Percentiles rank a stretch among this genome's conserved stretches.
These are phyloP conservation scores for Purpureocillium takamizusanense DNA, from an alignment of 2,329 filamentous ascomycete species.

Conservation along the genomic window DNA sequence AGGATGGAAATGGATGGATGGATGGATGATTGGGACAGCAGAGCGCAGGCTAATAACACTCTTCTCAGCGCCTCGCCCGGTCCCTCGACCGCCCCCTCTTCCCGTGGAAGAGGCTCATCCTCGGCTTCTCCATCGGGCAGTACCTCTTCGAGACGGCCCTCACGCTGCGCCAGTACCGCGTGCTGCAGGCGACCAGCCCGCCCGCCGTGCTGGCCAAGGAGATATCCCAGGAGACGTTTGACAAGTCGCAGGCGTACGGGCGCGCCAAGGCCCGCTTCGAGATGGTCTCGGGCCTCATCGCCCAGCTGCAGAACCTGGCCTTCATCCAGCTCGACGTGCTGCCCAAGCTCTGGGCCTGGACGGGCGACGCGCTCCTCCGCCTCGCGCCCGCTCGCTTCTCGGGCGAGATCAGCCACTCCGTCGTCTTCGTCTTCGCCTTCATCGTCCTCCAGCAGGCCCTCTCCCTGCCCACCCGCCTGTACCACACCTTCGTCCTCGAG, in stretches of 20 bases:
- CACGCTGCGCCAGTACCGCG: slow-evolving; percentile 79
- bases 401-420: slow-evolving; percentile 88
- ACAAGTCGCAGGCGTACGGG: slow-evolving; percentile 93
- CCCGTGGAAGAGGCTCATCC: slow-evolving; percentile 94
- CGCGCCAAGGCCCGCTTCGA: slow-evolving; percentile 90
- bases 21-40: too few species aligned
- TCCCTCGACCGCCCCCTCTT: slow-evolving; percentile 87
- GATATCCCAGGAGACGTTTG: slow-evolving; percentile 81
- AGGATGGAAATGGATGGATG: too few species aligned
- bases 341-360: slow-evolving; percentile 80
- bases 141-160: slow-evolving; percentile 87
- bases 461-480: slow-evolving; percentile 74
- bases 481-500: slow-evolving; percentile 92
- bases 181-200: slow-evolving; percentile 69
- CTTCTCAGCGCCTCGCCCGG: slow-evolving; percentile 62
- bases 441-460: slow-evolving; percentile 72
- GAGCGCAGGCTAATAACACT: too few species aligned
- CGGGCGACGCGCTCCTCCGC: slow-evolving; percentile 62
- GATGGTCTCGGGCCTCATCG: slow-evolving; percentile 72
- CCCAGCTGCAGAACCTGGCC: slow-evolving; percentile 78
- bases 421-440: slow-evolving; percentile 85
- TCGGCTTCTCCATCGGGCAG: slow-evolving; percentile 88
- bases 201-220: slow-evolving; percentile 84
- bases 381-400: slow-evolving; percentile 72
- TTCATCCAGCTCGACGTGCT: slow-evolving; percentile 88